phyloP scores from a whole-genome alignment of 2,329 filamentous ascomycete species.

The Ophiocordyceps robertsii region DNA sequence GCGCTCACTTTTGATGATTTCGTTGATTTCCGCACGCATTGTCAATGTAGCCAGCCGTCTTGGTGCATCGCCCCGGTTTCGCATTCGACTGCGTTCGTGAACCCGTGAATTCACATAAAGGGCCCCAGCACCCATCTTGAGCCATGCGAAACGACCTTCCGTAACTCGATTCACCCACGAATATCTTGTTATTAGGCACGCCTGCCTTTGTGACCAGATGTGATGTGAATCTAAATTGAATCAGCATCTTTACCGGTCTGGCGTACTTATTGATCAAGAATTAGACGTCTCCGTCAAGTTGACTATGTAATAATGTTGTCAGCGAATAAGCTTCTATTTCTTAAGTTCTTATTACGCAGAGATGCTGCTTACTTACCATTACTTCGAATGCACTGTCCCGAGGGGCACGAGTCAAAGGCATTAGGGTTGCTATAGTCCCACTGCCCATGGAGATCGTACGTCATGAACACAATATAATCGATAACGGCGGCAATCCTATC shows the following conservation, averaged over 20 bases:
- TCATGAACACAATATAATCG: constrained; percentile 24
- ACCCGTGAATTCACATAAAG: constrained; percentile 9
- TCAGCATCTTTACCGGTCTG: background rate
- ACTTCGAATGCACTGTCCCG: background rate
- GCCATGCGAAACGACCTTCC: constrained; percentile 16
- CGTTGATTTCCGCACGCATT: constrained; percentile 12
- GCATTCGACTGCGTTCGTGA: constrained; percentile 6
- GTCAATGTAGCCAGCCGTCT: constrained; percentile 13
- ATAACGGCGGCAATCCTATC: constrained; percentile 7
- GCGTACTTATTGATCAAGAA: background rate
- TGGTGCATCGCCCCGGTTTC: constrained; percentile 10
- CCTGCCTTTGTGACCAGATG: constrained; percentile 10
- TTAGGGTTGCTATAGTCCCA: constrained; percentile 16
- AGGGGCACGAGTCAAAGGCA: background rate
- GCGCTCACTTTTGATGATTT: constrained; percentile 1
- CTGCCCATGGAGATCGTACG: constrained; percentile 22
- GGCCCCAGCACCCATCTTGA: constrained; percentile 7
- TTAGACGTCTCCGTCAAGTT: background rate
- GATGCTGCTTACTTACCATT: background rate
- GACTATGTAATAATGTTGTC: background rate
- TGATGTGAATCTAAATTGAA: too few species aligned
- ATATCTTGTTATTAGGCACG: constrained; percentile 11
- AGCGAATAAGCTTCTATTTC: too few species aligned
- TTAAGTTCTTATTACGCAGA: too few species aligned
- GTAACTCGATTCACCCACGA: constrained; percentile 14